Evolutionary conservation across 2,329 filamentous ascomycete genomes (phyloP), one percentile per base, ranked within the genome.

Genomic region (Ascochyta fabae): DNA sequence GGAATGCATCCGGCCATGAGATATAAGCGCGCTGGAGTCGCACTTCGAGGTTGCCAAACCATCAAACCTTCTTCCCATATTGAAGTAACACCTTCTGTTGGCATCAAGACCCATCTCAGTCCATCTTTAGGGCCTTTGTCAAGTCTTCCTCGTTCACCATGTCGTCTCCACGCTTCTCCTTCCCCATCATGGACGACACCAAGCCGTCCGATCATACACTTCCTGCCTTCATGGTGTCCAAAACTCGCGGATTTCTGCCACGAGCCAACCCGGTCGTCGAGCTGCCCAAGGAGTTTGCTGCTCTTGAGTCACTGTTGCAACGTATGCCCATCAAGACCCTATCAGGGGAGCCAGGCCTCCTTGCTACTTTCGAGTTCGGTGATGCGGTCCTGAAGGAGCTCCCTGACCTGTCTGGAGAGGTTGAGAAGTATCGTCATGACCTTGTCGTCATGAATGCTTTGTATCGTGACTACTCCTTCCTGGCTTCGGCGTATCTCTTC

Each of bases 391-490:
- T 88, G 60, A 79, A 80, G n/a, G 86, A 87, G 59, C 84, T 97
- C 43, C 89, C 91, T 15, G 90, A 96, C 75, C 81, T 96, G 43
- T 90, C 89, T 1, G 81, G 81, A 5, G 82, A 85, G 63, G 83
- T 96, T 53, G 88, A 95, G 68, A 86, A 86, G 75, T 88, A 83
- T 65, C 81, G 84, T 65, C 80, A 87, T 58, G 88, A 96, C 76
- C 82, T 94, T 35, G 88, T 89, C 15, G 79, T 91, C 56, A 87
- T 96, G 81, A 95, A 93, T 68, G 92, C 92, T 31, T 79, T 96
- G 43, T 96, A 96, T 75, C 84, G 93, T 19, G 93, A 97, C 79
- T 97, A 96, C 75, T 90, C 90, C 13, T 97, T 96, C 81, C 79
- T 96, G 27, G 90, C 92, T 5, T 96, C 91, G 23, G 90, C 92